These are phyloP conservation scores for Gloeostereum incarnatum DNA, from an alignment of 768 basidiomycete species.

Conservation along the genomic window DNA sequence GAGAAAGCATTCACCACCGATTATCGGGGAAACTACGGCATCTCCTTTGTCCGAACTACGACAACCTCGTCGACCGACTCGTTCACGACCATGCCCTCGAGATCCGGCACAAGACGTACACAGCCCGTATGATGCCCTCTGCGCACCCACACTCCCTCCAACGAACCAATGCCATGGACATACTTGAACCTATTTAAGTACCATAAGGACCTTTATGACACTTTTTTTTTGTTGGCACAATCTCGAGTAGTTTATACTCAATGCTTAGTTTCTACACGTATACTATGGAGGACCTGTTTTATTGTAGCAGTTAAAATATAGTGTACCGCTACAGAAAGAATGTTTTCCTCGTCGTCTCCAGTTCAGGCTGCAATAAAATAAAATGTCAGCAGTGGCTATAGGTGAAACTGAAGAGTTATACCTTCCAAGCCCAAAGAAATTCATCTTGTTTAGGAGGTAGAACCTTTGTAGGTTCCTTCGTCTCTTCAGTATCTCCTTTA, in stretches of 20 bases:
- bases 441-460: constrained; percentile 66
- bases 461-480: constrained; percentile 14
- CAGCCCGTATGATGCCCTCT: not conserved
- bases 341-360: constrained; percentile 83
- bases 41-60: constrained; percentile 15
- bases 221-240: not conserved
- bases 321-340: constrained; percentile 63
- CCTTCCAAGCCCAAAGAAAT: constrained; percentile 89
- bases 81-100: constrained; percentile 9
- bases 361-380: constrained; percentile 57
- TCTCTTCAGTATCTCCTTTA: constrained; percentile 11
- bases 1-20: constrained; percentile 1
- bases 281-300: not conserved
- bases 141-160: not conserved
- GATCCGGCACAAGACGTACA: not conserved
- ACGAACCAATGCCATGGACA: not conserved
- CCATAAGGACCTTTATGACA: not conserved
- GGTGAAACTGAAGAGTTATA: constrained; percentile 23
- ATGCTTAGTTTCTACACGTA: not conserved
- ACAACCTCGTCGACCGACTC: constrained; percentile 8
- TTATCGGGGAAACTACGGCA: constrained; percentile 16
- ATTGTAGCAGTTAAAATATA: not conserved
- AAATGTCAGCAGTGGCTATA: constrained; percentile 5
- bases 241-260: not conserved
- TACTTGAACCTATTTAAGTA: not conserved